Evolutionary conservation across 805 yeast species (phyloP).

Genomic region (Nakazawaea wyomingensis): DNA sequence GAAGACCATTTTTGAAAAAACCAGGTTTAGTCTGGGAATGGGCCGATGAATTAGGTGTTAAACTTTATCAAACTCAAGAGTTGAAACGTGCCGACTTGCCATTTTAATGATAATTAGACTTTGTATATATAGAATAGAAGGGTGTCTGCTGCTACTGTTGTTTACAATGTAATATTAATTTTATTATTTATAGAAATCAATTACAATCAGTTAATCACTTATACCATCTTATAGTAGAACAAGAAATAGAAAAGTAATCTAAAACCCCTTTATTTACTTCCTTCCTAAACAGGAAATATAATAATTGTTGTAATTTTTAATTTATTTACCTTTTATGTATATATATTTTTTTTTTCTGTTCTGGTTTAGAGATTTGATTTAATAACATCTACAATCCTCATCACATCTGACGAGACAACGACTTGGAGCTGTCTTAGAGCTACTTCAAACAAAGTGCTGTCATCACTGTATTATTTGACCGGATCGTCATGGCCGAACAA

Average conservation of each 20-base stretch:
- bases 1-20: conserved; percentile 38
- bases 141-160: no score
- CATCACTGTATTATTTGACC: no score
- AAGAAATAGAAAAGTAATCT: no score
- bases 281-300: conserved; percentile 3
- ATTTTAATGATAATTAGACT: not conserved
- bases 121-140: not conserved
- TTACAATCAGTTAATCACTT: no score
- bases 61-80: conserved; percentile 31
- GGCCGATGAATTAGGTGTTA: conserved; percentile 45
- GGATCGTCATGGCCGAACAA: not conserved
- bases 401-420: no score
- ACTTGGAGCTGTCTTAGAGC: no score
- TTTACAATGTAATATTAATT: no score
- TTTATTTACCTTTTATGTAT: not conserved
- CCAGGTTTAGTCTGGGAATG: conserved; percentile 46
- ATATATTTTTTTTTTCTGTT: no score
- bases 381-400: not conserved
- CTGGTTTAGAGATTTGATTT: no score
- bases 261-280: conserved; percentile 9
- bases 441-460: no score
- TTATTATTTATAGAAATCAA: no score
- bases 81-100: conserved; percentile 12
- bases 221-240: no score
- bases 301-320: not conserved